Evolutionary conservation across 2,329 filamentous ascomycete genomes (phyloP), one percentile per base, ranked within the genome.

Genomic region (Phialemonium atrogriseum): DNA sequence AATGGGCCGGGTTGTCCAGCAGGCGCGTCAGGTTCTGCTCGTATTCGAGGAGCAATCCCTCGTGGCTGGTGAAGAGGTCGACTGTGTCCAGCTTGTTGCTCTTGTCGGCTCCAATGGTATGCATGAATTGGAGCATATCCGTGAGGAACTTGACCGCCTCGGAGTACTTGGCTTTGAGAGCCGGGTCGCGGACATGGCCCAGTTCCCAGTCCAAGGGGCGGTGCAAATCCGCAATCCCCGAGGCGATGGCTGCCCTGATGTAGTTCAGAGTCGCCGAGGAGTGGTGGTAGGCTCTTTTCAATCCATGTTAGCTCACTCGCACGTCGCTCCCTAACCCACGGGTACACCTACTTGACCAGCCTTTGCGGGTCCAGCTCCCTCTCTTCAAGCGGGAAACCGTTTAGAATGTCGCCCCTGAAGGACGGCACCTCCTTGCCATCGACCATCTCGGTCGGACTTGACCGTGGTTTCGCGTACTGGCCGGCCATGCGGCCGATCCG

Each of bases 401-500:
- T 98, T 42, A 98, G 69, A 39, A 96, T 96, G 47, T 98, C 91
- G 11, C 91, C 91, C 32, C 91, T 73, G 69, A 96, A 98, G 24
- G 84, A 91, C 4, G 85, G 84, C 33, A 94, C 81, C 50, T 86
- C 76, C 37, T 76, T 74, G 31, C 87, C 88, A 42, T 93, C 67
- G 30, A 93, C 64, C 2, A 77, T 71, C 62, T 98, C 91, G 22
- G 77, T 88, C 0, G 89, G 84, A 46, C 81, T 94, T 4, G 86
- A 94, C 35, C 91, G 70, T 3, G 89, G 91, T 62, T 98, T 98
- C 18, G 91, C 91, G 51, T 94, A 98, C 66, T 98, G 91, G 4
- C 91, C 91, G 10, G 91, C 91, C 78, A 96, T 95, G 38, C 91
- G 78, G 11, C 86, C 91, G 49, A 98, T 94, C 45, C 91, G 78